Evolutionary conservation across 2,329 filamentous ascomycete genomes (phyloP).

Genomic region (Helotiales sp.): DNA sequence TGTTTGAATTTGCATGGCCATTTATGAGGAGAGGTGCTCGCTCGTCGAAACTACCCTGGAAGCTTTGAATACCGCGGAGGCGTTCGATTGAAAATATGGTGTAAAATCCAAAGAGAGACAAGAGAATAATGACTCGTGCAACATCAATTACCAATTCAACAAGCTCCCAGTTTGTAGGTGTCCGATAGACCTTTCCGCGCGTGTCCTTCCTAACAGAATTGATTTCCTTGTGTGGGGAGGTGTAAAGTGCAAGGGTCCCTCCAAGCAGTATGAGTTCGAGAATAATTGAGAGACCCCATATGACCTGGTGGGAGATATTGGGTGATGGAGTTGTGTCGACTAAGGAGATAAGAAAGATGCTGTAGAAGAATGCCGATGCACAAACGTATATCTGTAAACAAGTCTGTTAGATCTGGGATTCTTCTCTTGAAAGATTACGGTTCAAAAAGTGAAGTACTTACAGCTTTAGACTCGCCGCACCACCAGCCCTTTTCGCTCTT

Average conservation of each 20-base stretch:
- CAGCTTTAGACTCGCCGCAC: slow-evolving; percentile 79
- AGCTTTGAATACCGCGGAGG: slow-evolving; percentile 29
- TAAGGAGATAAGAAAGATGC: slow-evolving; percentile 83
- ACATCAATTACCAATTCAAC: slow-evolving; percentile 70
- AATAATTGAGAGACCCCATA: slow-evolving; percentile 76
- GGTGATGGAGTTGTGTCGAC: slow-evolving; percentile 84
- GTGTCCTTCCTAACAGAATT: slow-evolving; percentile 46
- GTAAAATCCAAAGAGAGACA: slow-evolving; percentile 60
- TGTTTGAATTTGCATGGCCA: slow-evolving; percentile 43
- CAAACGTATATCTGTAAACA: slow-evolving; percentile 76
- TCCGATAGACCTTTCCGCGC: slow-evolving; percentile 49
- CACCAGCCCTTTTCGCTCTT: slow-evolving; percentile 73
- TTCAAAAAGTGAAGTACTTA: slow-evolving; percentile 51
- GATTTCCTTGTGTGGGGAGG: slow-evolving; percentile 65
- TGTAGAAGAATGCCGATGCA: slow-evolving; percentile 84
- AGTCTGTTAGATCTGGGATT: slow-evolving; percentile 30
- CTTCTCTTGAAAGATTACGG: neutral
- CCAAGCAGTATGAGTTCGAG: slow-evolving; percentile 76
- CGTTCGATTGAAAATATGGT: slow-evolving; percentile 52
- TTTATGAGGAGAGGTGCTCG: slow-evolving; percentile 65
- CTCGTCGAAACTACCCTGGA: slow-evolving; percentile 51
- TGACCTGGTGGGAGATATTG: slow-evolving; percentile 75
- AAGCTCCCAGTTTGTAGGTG: slow-evolving; percentile 59
- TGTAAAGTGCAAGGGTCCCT: slow-evolving; percentile 71
- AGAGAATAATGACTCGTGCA: slow-evolving; percentile 70